Percentiles rank a stretch among this genome's conserved stretches.
Conservation (phyloP, 495 filamentous ascomycete genomes). For the Daldinia childiae region DNA sequence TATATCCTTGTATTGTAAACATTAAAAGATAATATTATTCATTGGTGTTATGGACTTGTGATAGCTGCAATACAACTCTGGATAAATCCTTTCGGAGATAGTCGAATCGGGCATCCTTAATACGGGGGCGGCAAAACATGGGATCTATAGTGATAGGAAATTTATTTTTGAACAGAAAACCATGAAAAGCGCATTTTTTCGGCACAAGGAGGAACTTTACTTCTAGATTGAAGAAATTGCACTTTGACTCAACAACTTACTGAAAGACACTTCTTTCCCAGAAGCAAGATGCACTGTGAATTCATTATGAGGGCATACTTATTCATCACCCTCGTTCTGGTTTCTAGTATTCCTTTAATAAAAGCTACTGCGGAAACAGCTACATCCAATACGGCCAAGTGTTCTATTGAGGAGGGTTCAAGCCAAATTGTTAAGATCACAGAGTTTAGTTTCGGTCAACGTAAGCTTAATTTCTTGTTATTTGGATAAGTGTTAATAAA, state of each 20-base stretch:
- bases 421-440: background rate
- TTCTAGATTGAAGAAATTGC: background rate
- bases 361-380: background rate
- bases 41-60: background rate
- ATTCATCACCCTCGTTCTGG: background rate
- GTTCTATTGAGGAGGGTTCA: background rate
- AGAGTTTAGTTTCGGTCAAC: background rate
- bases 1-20: background rate
- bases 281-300: background rate
- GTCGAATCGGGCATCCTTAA: background rate
- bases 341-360: background rate
- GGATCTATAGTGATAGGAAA: background rate
- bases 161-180: background rate
- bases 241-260: background rate
- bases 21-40: background rate
- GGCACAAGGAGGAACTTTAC: background rate
- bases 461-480: background rate
- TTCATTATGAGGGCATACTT: background rate
- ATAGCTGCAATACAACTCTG: slow-evolving; percentile 2
- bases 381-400: background rate
- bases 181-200: background rate
- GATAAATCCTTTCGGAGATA: background rate
- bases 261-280: background rate
- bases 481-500: background rate
- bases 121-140: background rate